Base-by-base conservation (phyloP, 805 yeast genomes). In the Saccharomyces eubayanus region DNA sequence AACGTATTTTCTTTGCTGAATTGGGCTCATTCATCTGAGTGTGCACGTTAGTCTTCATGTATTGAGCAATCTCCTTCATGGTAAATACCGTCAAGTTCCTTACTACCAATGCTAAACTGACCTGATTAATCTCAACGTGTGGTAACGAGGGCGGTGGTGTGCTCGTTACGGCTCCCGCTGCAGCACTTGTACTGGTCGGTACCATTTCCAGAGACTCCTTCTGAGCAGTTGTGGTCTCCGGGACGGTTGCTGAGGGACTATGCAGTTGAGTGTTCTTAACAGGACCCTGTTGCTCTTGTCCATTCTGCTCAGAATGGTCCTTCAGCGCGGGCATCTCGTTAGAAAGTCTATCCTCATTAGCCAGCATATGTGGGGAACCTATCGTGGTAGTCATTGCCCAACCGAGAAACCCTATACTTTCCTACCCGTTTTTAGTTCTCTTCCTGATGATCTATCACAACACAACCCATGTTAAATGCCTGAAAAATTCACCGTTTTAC, bases 1-100 rank as follows among this genome's bases (percentile, higher is more conserved):
- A 79, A 51, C 77, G 76, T 56, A 81, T 79, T 72, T 92, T 92
- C 58, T 87, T 82, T 4, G 73, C 71, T 21, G 77, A 73, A 57
- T 61, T 51, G 11, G 62, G 55, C 28, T 65, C 62, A 2, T 43
- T 52, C n/a, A 14, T 24, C n/a, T 36, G 24, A 6, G 61, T 53
- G 51, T 67, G 68, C 10, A 62, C 53, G 40, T 64, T 65, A 5
- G 68, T 63, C 56, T 70, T 70, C 65, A 68, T 56, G 49, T 58
- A 68, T 52, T 70, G 73, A 28, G 68, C 63, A 6, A 68, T 53
- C 50, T 66, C 74, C 46, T 67, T 68, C 43, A 67, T 59, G 8
- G 69, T 64, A 50, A 57, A 67, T 2, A 68, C 64, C 4, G 70
- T 68, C 30, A 66, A 54, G 50, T 66, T 69, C 53, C 71, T 62